Evolutionary conservation across 2,329 filamentous ascomycete genomes (phyloP), one percentile per base, ranked within the genome.

Genomic region (Exophiala sp.): DNA sequence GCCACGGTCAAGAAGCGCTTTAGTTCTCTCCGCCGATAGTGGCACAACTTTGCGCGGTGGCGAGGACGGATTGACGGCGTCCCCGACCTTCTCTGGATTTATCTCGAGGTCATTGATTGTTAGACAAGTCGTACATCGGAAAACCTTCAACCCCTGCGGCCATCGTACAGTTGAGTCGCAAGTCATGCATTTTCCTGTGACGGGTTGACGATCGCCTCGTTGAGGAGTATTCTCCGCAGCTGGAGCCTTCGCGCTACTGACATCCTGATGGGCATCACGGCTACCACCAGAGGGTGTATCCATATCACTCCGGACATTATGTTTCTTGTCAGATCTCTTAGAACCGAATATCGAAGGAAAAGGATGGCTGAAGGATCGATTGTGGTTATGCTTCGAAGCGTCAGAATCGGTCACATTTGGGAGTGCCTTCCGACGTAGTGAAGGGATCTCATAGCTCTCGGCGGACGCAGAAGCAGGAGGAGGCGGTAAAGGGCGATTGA

Each of bases 131-230:
- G 88, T 87, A 69, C 91, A 96, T 63, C 89, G 82, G 70, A 94
- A 95, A 35, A 86, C 81, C 34, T 81, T 81, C 57, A 91, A 72
- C 49, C 86, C 82, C 58, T 79, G 82, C 1, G 89, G 89, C 86
- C 90, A 95, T 52, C 87, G 81, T 60, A 95, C 86, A 52, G 85
- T 82, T 50, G 87, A 87, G 64, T 86, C 88, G 69, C 91, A 96
- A 33, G 90, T 91, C 82, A 92, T 91, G 68, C 91, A 96, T 63
- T 83, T 85, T 18, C 89, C 87, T 32, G 83, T 85, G 24, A 78
- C 76, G 65, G 86, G 82, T 62, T 89, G 83, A 62, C 78, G 82
- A 73, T 50, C 66, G 59, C 36, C 64, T 50, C 65, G 66, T 63
- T 51, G 41, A n/a, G 43, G 7, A 14, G 52, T 20, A 21, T 33